Evolutionary conservation across 495 filamentous ascomycete species (phyloP).

Genomic region (Hypomontagnella monticulosa): DNA sequence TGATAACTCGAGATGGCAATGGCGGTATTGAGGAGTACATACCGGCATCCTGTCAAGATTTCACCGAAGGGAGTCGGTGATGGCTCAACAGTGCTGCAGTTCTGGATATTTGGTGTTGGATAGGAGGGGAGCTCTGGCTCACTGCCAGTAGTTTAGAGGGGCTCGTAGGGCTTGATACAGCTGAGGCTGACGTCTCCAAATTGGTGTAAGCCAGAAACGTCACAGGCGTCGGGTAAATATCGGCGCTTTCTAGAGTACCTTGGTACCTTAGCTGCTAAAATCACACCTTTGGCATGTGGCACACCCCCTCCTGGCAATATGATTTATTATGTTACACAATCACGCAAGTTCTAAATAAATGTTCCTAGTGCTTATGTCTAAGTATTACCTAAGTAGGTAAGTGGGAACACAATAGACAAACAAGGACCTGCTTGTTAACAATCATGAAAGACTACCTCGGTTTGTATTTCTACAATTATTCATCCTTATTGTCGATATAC

Average conservation of each 20-base stretch:
- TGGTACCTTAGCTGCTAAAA: no score
- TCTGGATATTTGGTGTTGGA: slow-evolving; percentile 4
- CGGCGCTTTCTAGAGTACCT: background rate
- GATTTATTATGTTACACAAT: no score
- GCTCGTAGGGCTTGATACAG: slow-evolving; percentile 17
- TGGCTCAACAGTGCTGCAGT: slow-evolving; percentile 26
- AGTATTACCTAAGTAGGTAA: no score
- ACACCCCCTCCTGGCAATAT: no score
- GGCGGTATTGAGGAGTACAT: slow-evolving; percentile 13
- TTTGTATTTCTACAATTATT: no score
- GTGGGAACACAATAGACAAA: no score
- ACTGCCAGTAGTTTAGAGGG: slow-evolving; percentile 6
- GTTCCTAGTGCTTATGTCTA: no score
- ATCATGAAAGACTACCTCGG: no score
- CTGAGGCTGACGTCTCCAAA: slow-evolving; percentile 34
- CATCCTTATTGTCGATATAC: no score
- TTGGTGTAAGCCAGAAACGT: slow-evolving; percentile 26
- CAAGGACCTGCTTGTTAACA: no score
- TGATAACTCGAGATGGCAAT: background rate
- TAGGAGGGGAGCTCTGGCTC: background rate
- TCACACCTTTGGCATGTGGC: no score
- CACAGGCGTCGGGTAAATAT: slow-evolving; percentile 16
- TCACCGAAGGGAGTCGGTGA: slow-evolving; percentile 35
- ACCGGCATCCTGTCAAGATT: slow-evolving; percentile 48
- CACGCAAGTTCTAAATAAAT: no score